These are phyloP conservation scores for Candida sp. DNA, from an alignment of 1,139 yeast species.

Conservation along the genomic window DNA sequence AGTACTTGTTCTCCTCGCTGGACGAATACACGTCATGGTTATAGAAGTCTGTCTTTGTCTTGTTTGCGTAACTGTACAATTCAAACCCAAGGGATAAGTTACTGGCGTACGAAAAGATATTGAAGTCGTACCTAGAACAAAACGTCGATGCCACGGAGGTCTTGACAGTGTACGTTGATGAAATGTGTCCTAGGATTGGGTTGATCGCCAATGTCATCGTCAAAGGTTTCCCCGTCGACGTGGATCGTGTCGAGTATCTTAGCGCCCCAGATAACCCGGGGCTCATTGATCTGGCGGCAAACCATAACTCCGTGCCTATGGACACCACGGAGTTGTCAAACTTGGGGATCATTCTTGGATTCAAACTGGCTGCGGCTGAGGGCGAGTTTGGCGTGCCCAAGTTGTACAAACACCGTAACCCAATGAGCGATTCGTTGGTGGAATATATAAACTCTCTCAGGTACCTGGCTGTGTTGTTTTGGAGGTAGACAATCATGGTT, in stretches of 20 bases:
- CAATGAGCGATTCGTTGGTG: constrained; percentile 89
- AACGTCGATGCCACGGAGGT: constrained; percentile 80
- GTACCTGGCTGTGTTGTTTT: constrained; percentile 65
- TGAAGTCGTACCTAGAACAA: constrained; percentile 87
- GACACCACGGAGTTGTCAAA: constrained; percentile 59
- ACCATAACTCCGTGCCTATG: constrained; percentile 89
- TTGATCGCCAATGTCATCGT: constrained; percentile 88
- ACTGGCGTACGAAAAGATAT: constrained; percentile 88
- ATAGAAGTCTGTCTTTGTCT: constrained; percentile 7
- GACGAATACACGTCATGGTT: constrained; percentile 13
- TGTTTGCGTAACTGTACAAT: constrained; percentile 55
- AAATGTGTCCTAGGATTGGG: constrained; percentile 90
- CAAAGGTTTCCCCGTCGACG: constrained; percentile 87
- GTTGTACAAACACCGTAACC: constrained; percentile 80
- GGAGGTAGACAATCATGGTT: constrained; percentile 73
- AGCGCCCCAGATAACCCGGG: constrained; percentile 87
- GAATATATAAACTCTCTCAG: constrained; percentile 83
- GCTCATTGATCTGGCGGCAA: constrained; percentile 81
- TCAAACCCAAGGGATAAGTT: constrained; percentile 89
- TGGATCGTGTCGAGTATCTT: constrained; percentile 85
- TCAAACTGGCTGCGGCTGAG: constrained; percentile 20
- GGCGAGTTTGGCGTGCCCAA: constrained; percentile 46
- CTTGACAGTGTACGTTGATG: constrained; percentile 87
- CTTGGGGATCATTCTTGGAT: constrained; percentile 32
- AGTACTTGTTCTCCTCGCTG: constrained; percentile 10